phyloP scores from a whole-genome alignment of 495 filamentous ascomycete genomes.

The Durotheca rogersii region DNA sequence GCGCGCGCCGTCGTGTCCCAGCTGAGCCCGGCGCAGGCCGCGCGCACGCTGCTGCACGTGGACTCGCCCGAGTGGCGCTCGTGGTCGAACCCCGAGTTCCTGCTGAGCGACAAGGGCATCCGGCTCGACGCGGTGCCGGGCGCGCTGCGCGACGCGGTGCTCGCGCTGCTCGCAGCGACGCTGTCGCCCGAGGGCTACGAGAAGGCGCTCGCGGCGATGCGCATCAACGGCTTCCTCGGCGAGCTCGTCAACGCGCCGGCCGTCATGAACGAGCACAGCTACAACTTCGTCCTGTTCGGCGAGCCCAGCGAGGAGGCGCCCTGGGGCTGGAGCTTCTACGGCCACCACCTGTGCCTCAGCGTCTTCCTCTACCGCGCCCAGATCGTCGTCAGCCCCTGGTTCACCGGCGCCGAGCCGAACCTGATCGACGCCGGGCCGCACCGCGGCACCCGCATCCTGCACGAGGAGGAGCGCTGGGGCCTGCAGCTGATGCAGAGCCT shows the following conservation, averaged over 20 bases:
- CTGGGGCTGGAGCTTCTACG: slow-evolving; percentile 76
- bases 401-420: slow-evolving; percentile 77
- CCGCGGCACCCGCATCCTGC: slow-evolving; percentile 61
- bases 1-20: slow-evolving; percentile 45
- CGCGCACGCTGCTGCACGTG: slow-evolving; percentile 57
- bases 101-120: slow-evolving; percentile 61
- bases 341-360: slow-evolving; percentile 72
- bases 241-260: slow-evolving; percentile 59
- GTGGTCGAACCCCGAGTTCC: slow-evolving; percentile 76
- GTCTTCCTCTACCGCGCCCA: slow-evolving; percentile 62
- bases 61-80: slow-evolving; percentile 70
- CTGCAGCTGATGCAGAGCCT: slow-evolving; percentile 69
- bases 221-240: slow-evolving; percentile 77
- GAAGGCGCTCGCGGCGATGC: slow-evolving; percentile 68
- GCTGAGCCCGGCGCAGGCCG: slow-evolving; percentile 50
- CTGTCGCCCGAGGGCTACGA: slow-evolving; percentile 69
- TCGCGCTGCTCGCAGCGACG: slow-evolving; percentile 55
- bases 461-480: slow-evolving; percentile 63
- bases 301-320: slow-evolving; percentile 53
- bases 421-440: slow-evolving; percentile 64
- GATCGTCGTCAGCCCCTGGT: slow-evolving; percentile 67
- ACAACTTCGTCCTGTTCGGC: slow-evolving; percentile 70
- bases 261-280: slow-evolving; percentile 72
- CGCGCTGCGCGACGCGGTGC: slow-evolving; percentile 47
- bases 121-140: slow-evolving; percentile 60